A percentile compares a stretch with the other conserved stretches of the same genome.
Conservation (phyloP, 805 yeast species). For the Lipomyces yamadae region DNA sequence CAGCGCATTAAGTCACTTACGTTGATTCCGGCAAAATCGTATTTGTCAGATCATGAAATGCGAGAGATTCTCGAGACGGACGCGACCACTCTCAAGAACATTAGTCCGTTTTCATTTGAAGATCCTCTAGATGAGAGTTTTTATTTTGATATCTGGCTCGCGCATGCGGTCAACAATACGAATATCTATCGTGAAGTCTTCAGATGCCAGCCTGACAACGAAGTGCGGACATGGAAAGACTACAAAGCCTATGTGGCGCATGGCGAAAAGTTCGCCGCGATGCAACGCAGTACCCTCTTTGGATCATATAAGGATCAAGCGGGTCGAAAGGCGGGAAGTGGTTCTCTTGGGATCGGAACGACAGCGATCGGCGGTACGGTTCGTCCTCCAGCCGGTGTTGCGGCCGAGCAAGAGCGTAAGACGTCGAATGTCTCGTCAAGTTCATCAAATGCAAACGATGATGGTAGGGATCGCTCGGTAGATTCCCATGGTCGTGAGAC, state of each 20-base stretch:
- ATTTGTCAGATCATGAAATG: constrained; percentile 26
- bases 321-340: neutral
- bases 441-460: neutral
- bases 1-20: constrained; percentile 17
- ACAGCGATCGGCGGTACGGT: neutral
- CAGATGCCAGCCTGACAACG: constrained; percentile 93
- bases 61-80: constrained; percentile 59
- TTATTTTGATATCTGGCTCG: constrained; percentile 83
- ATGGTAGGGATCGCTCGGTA: neutral
- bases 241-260: constrained; percentile 56
- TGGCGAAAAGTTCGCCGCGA: constrained; percentile 44
- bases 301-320: neutral
- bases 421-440: neutral
- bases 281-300: constrained; percentile 16
- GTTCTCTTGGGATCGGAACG: neutral
- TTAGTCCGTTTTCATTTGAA: constrained; percentile 86
- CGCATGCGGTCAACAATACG: constrained; percentile 82
- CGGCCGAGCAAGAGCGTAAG: neutral
- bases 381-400: neutral
- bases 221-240: constrained; percentile 87
- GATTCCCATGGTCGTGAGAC: neutral
- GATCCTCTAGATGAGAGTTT: constrained; percentile 87
- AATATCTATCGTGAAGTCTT: constrained; percentile 79
- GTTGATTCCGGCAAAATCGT: constrained; percentile 26
- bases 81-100: constrained; percentile 50